These are phyloP conservation scores for Theobroma grandiflorum DNA, from an alignment of 441 rosid genomes.

Conservation along the genomic window DNA sequence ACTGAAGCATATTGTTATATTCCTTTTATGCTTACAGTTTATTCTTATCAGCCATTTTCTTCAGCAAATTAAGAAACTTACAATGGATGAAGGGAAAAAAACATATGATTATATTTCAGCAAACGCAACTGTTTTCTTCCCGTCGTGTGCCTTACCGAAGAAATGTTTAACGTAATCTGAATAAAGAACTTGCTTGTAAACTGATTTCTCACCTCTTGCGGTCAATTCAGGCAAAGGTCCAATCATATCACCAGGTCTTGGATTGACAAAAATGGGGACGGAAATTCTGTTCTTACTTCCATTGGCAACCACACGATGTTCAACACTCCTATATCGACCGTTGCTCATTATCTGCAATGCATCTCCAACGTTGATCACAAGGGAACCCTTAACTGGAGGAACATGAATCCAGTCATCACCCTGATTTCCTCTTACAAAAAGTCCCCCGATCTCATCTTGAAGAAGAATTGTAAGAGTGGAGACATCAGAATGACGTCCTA, in stretches of 20 bases:
- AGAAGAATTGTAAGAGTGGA: constrained; percentile 23
- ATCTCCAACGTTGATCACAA: too few species aligned
- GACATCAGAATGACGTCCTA: constrained; percentile 19
- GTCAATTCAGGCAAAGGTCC: constrained; percentile 49
- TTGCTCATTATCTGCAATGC: too few species aligned
- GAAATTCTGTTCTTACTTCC: constrained; percentile 43
- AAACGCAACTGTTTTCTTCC: constrained; percentile 41
- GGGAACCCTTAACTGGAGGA: constrained; percentile 48
- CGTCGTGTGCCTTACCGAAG: constrained; percentile 50
- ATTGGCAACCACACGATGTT: constrained; percentile 39
- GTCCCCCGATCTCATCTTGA: constrained; percentile 25
- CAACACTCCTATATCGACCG: too few species aligned
- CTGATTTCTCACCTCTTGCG: constrained; percentile 34
- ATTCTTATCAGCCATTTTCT: too few species aligned
- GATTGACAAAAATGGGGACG: constrained; percentile 46
- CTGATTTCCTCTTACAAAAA: constrained; percentile 39
- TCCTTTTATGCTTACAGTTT: too few species aligned
- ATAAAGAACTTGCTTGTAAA: constrained; percentile 43
- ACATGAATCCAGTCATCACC: constrained; percentile 42
- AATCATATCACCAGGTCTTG: constrained; percentile 34
- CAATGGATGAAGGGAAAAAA: background rate
- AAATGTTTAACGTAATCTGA: constrained; percentile 51
- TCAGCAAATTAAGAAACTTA: too few species aligned
- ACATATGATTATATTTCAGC: constrained; percentile 19
- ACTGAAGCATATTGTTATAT: too few species aligned